Evolutionary conservation across 169 alveolate species (phyloP).

Genomic region (Plasmodium chabaudi): DNA sequence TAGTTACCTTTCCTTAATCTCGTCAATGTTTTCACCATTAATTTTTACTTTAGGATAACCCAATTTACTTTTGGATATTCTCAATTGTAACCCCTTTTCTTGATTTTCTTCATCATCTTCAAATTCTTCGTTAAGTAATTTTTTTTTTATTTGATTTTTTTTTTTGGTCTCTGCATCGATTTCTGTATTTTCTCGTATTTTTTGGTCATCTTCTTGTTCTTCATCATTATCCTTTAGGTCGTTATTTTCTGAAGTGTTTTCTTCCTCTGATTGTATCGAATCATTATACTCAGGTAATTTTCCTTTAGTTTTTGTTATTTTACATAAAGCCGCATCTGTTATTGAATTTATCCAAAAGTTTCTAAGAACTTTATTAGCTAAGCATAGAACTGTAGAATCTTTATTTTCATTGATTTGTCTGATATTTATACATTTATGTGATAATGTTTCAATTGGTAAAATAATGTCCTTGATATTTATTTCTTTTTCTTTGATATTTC

Average conservation of each 20-base stretch:
- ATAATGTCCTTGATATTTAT: conserved; percentile 79
- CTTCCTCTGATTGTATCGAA: conserved; percentile 12
- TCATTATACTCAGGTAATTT: conserved; percentile 62
- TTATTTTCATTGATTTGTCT: conserved; percentile 40
- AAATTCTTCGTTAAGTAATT: conserved; percentile 61
- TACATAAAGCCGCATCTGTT: conserved; percentile 70
- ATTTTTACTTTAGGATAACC: conserved; percentile 85
- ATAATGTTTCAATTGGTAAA: conserved; percentile 83
- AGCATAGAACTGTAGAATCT: conserved; percentile 62
- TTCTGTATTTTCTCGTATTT: conserved; percentile 11
- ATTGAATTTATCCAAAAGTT: conserved; percentile 70
- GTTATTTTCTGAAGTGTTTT: not conserved
- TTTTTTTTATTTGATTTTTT: conserved; percentile 22
- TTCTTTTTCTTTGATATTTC: conserved; percentile 76
- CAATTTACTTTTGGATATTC: conserved; percentile 81
- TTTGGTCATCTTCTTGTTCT: conserved; percentile 3
- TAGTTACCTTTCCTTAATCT: conserved; percentile 76
- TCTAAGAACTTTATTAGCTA: conserved; percentile 61
- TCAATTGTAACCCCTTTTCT: conserved; percentile 50
- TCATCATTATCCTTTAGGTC: conserved; percentile 1
- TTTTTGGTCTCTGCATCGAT: conserved; percentile 8
- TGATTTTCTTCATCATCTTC: conserved; percentile 68
- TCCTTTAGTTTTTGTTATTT: conserved; percentile 59
- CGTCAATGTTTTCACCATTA: conserved; percentile 82
- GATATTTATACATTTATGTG: conserved; percentile 83